Percentiles rank a stretch among this genome's conserved stretches.
These are phyloP conservation scores for Suhomyces tanzawaensis DNA, from an alignment of 805 yeast species.

Conservation along the genomic window DNA sequence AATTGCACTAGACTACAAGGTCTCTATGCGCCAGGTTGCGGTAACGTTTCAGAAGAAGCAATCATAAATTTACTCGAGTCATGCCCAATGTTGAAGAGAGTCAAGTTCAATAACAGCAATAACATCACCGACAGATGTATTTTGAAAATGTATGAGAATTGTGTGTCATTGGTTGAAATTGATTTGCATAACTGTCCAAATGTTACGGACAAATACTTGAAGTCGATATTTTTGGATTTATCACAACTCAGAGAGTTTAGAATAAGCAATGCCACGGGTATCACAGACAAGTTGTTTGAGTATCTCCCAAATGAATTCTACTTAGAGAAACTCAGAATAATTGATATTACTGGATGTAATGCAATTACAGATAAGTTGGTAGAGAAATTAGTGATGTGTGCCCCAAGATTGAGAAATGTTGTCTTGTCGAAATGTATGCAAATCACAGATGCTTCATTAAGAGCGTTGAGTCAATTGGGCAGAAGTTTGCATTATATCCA, in stretches of 20 bases:
- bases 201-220: conserved; percentile 63
- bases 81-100: conserved; percentile 77
- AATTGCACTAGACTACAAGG: conserved; percentile 83
- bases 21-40: conserved; percentile 83
- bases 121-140: conserved; percentile 65
- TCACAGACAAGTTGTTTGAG: conserved; percentile 66
- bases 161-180: conserved; percentile 82
- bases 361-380: conserved; percentile 79
- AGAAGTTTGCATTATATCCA: conserved; percentile 84
- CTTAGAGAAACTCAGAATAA: conserved; percentile 68
- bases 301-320: conserved; percentile 46
- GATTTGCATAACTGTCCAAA: conserved; percentile 82
- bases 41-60: conserved; percentile 63
- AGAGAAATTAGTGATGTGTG: conserved; percentile 64
- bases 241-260: conserved; percentile 82
- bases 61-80: conserved; percentile 53
- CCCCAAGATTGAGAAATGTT: conserved; percentile 85
- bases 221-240: conserved; percentile 54
- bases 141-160: conserved; percentile 58
- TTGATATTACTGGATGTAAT: conserved; percentile 83
- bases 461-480: conserved; percentile 70
- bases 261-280: conserved; percentile 66
- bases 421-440: conserved; percentile 85
- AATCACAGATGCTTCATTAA: conserved; percentile 77
- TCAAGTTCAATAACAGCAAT: conserved; percentile 72